Base-by-base conservation (phyloP, 139 green algal genomes). In the Coelastrella sp. region DNA sequence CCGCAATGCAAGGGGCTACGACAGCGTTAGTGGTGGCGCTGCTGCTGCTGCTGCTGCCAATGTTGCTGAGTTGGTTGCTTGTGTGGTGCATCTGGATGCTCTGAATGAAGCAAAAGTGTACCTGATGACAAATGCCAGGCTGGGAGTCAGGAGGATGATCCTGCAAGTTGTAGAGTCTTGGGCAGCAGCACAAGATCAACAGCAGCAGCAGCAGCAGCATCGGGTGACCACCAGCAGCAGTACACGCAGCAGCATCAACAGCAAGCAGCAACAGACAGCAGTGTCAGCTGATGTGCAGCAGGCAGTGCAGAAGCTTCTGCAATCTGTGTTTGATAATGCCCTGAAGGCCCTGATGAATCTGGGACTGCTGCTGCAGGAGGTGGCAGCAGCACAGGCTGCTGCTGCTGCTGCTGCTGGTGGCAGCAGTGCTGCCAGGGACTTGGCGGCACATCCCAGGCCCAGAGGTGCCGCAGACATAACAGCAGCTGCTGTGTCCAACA, bases 301-400 rank as follows among this genome's bases (percentile, higher is more conserved):
- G 24, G 59, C 88, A 59, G 92, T 90, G 6, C 91, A 93, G 75
- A 25, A 49, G 24, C 68, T 92, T 19, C 5, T 93, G 25, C 61
- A 92, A 65, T 68, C 87, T 4, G 91, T 95, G 15, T 93, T 95
- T 82, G 89, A 93, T n/a, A 75, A 83, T 20, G 94, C 91, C 90
- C 79, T 94, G 24, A 92, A 91, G 85, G 90, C 93, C 57, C 66
- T 93, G 27, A 61, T 78, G 6, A 92, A 91, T 61, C 25, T 93
- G 7, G 82, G 91, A 10, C 25, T 66, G 24, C 79, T 91, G 65
- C 90, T 95, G 78, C 84, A 87, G 25, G 60, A 93, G 66, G 85
- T 96, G 19, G 85, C 73, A 65, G 74, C 85, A 75, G 85, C 72
- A 72, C 57, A 75, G n/a, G 59, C 20, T 20, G 19, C 25, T 49